Base-by-base conservation (phyloP, 1,284 basidiomycete genomes). In the Moniliella sp. region DNA sequence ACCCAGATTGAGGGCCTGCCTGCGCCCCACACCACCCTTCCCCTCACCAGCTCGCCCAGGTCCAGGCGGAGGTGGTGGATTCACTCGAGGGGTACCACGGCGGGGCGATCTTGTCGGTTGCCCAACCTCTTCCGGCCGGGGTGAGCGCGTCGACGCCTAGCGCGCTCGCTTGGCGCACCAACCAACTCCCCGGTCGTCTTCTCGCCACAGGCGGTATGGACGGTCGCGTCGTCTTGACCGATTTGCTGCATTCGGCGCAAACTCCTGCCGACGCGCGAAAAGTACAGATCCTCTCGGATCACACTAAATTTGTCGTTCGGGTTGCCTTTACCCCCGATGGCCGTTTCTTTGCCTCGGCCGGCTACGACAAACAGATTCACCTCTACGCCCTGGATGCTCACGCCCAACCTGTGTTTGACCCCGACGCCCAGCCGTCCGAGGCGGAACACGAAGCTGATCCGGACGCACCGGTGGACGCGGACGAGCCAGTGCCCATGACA, bases 21-120 rank as follows among this genome's bases (percentile, higher is more conserved):
- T n/a, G n/a, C n/a, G n/a, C n/a, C n/a, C n/a, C n/a, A n/a, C n/a
- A n/a, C n/a, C n/a, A n/a, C n/a, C n/a, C n/a, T n/a, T n/a, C n/a
- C n/a, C n/a, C n/a, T n/a, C n/a, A n/a, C n/a, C n/a, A n/a, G n/a
- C n/a, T n/a, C n/a, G n/a, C n/a, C n/a, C n/a, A n/a, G n/a, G n/a
- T n/a, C n/a, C n/a, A n/a, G n/a, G 54, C 52, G 3, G 43, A 51
- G 17, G 40, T 57, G 2, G 30, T 54, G 9, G 45, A 49, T 28
- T 35, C 41, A 7, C 34, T 57, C 4, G 46, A 57, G 18, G 13
- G 25, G 8, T 10, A 27, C 4, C 52, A 57, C 21, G 37, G 39
- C 10, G 49, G 50, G 3, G 53, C 54, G 2, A 46, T 56, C 5
- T 32, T 57, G 11, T 19, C 28, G 49, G 13, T 29, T 53, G 19